Percentiles rank a stretch among this genome's conserved stretches.
phyloP scores from a whole-genome alignment of 179 eudicot species.

The Sideroxylon spinosum region DNA sequence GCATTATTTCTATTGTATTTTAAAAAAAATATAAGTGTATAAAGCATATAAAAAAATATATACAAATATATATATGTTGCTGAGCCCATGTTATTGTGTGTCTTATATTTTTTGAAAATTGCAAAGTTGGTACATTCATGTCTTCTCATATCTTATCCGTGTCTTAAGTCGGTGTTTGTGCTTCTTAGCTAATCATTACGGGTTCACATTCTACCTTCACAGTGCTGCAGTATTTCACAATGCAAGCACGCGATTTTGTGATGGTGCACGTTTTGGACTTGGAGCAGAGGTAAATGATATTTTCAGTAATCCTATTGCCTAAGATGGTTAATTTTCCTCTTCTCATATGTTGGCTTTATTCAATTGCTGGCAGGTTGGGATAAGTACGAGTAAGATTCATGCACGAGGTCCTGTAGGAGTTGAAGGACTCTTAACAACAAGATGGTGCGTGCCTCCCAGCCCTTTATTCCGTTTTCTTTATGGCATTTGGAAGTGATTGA shows the following conservation, averaged over 20 bases:
- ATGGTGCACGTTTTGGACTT: slow-evolving; percentile 87
- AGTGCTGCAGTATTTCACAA: slow-evolving; percentile 95
- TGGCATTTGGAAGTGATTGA: neutral
- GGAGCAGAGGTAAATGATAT: slow-evolving; percentile 70
- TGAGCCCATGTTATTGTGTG: too few relatives aligned
- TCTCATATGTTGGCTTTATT: neutral
- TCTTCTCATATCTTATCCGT: too few relatives aligned
- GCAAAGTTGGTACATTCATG: too few relatives aligned
- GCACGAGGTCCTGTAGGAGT: slow-evolving; percentile 94
- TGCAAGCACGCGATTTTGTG: slow-evolving; percentile 89
- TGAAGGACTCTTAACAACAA: slow-evolving; percentile 74
- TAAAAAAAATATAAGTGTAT: too few relatives aligned
- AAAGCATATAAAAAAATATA: too few relatives aligned
- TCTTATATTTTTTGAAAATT: too few relatives aligned
- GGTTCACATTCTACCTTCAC: slow-evolving; percentile 17
- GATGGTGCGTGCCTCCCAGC: slow-evolving; percentile 46
- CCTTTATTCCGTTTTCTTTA: neutral
- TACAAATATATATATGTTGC: too few relatives aligned
- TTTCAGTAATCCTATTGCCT: neutral
- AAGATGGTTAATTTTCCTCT: neutral
- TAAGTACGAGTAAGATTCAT: slow-evolving; percentile 86
- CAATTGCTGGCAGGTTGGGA: slow-evolving; percentile 55
- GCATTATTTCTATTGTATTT: too few relatives aligned
- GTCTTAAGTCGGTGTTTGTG: too few relatives aligned
- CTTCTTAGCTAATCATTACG: neutral